A percentile compares a stretch with the other conserved stretches of the same genome.
phyloP scores from a whole-genome alignment of 257 asterid genomes.

The Voacanga thouarsii region DNA sequence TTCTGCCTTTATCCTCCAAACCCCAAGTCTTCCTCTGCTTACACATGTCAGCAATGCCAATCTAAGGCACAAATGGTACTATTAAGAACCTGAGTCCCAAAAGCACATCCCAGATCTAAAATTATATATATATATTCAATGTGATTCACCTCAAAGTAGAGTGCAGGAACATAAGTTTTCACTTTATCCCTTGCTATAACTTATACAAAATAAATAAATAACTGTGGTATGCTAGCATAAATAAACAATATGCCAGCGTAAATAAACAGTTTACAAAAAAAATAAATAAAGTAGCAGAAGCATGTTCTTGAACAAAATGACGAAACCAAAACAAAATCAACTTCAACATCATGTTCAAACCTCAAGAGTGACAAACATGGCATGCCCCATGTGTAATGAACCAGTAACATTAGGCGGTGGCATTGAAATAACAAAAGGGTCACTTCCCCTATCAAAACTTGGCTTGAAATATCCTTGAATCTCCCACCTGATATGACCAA shows the following conservation, averaged over 20 bases:
- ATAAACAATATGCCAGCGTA: background rate
- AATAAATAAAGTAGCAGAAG: background rate
- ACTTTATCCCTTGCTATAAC: background rate
- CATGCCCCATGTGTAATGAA: conserved; percentile 99
- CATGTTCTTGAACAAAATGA: background rate
- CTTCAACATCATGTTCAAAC: conserved; percentile 30
- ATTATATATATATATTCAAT: no score
- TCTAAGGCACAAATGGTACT: background rate
- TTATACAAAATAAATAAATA: background rate
- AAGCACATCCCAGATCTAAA: background rate
- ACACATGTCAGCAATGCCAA: background rate
- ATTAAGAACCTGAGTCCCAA: background rate
- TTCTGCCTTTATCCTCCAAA: background rate
- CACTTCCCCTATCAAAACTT: conserved; percentile 54
- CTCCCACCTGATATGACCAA: conserved; percentile 84
- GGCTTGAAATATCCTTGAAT: conserved; percentile 98
- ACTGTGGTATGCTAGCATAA: background rate
- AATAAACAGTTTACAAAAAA: background rate
- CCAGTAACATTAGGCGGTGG: conserved; percentile 99
- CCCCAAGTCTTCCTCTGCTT: background rate
- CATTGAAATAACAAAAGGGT: conserved; percentile 87
- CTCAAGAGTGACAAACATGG: conserved; percentile 99
- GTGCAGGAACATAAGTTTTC: background rate
- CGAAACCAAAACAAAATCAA: conserved; percentile 10
- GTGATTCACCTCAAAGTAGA: background rate